phyloP scores from a whole-genome alignment of 2,329 filamentous ascomycete species.

The Pseudogymnoascus sp. region DNA sequence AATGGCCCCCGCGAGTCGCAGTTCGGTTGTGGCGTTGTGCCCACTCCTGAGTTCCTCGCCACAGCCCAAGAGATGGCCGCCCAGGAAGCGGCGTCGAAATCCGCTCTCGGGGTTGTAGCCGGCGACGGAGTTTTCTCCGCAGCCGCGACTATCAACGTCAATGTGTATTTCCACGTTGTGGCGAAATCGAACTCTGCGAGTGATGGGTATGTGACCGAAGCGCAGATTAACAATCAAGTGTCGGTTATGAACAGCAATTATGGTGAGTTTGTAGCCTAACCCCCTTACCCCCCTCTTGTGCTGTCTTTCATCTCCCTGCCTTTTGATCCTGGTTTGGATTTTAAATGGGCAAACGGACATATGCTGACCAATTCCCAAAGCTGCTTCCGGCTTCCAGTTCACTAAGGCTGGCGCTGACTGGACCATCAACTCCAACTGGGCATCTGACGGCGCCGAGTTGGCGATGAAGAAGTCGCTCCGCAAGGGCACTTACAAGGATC shows the following conservation, averaged over 20 bases:
- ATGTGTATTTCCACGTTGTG: constrained; percentile 30
- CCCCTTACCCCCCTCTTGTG: background rate
- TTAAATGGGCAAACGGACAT: background rate
- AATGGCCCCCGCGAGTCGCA: constrained; percentile 12
- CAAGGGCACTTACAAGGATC: constrained; percentile 29
- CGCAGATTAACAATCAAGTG: constrained; percentile 22
- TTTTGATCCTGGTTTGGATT: background rate
- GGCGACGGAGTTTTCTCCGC: constrained; percentile 11
- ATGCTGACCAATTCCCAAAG: constrained; percentile 17
- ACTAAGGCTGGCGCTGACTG: constrained; percentile 23
- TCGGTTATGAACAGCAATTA: constrained; percentile 16
- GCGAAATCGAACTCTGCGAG: constrained; percentile 18
- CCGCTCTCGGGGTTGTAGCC: background rate
- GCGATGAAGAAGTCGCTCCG: constrained; percentile 39
- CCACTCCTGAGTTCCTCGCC: constrained; percentile 18
- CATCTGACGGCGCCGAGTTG: constrained; percentile 28
- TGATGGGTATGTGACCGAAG: constrained; percentile 23
- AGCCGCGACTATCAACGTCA: constrained; percentile 21
- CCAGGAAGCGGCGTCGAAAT: constrained; percentile 11
- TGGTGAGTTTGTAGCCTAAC: constrained; percentile 6
- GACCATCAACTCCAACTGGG: constrained; percentile 29
- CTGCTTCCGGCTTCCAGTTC: constrained; percentile 26
- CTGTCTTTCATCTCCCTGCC: background rate
- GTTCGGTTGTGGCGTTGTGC: constrained; percentile 17
- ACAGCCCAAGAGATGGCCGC: constrained; percentile 14